Evolutionary conservation across 345 rosid genomes (phyloP).

Genomic region (Pistacia vera): DNA sequence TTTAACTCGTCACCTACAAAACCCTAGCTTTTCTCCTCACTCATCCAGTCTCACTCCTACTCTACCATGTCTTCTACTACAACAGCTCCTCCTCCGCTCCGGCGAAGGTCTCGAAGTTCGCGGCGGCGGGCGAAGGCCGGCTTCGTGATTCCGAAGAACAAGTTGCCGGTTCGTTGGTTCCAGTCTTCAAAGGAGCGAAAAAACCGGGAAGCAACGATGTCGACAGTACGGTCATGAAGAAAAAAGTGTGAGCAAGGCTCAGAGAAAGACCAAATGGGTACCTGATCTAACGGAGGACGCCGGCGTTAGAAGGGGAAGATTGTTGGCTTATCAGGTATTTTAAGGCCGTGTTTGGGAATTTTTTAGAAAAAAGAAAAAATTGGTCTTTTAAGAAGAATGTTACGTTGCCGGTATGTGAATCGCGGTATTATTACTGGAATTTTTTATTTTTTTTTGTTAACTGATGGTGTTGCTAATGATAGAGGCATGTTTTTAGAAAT

Average conservation of each 20-base stretch:
- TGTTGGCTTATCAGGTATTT: conserved; percentile 84
- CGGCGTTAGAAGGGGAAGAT: conserved; percentile 57
- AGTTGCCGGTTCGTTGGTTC: conserved; percentile 81
- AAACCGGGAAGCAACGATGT: conserved; percentile 31
- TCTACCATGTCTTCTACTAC: conserved; percentile 43
- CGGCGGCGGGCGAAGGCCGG: conserved; percentile 70
- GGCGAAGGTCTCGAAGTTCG: conserved; percentile 69
- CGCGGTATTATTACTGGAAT: neutral
- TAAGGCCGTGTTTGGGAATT: neutral
- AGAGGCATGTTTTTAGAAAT: too few relatives aligned
- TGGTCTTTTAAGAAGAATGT: neutral
- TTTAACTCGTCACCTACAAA: neutral
- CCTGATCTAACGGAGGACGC: conserved; percentile 70
- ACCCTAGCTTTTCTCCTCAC: conserved; percentile 18
- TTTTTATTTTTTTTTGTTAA: too few relatives aligned
- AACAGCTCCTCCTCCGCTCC: conserved; percentile 5
- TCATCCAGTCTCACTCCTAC: conserved; percentile 30
- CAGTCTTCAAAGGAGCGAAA: conserved; percentile 56
- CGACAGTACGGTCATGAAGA: conserved; percentile 35
- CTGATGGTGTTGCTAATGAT: too few relatives aligned
- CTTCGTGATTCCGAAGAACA: conserved; percentile 92
- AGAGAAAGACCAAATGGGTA: conserved; percentile 91
- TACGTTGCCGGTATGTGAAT: neutral
- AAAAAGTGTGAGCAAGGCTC: conserved; percentile 42
- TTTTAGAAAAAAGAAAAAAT: too few relatives aligned